Conservation (phyloP, 805 yeast species). For the Ogataea polymorpha region DNA sequence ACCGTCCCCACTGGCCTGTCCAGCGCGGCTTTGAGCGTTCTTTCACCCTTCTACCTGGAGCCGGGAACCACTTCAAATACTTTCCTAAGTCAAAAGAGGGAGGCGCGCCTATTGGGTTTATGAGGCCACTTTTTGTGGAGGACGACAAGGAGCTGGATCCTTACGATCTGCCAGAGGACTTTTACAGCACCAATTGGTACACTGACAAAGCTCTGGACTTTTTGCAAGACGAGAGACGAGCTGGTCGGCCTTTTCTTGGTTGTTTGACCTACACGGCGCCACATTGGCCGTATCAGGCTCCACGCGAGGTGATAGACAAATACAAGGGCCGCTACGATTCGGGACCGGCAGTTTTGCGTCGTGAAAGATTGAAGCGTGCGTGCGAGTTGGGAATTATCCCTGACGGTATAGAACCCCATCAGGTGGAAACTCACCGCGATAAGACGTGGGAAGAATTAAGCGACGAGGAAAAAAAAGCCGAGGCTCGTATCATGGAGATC, state of each 20-base stretch:
- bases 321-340: constrained; percentile 46
- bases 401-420: constrained; percentile 42
- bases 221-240: constrained; percentile 30
- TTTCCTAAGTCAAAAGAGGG: constrained; percentile 35
- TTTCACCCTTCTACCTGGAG: constrained; percentile 51
- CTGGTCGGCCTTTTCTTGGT: constrained; percentile 52
- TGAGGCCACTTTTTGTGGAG: constrained; percentile 40
- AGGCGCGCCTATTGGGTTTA: constrained; percentile 28
- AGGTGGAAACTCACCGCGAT: constrained; percentile 39
- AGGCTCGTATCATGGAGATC: constrained; percentile 48
- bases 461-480: constrained; percentile 35
- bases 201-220: constrained; percentile 43
- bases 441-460: constrained; percentile 43
- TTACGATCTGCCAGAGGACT: constrained; percentile 43
- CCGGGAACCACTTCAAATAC: constrained; percentile 54
- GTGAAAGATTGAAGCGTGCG: constrained; percentile 38
- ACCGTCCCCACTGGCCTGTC: constrained; percentile 46
- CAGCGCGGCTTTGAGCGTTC: constrained; percentile 49
- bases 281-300: constrained; percentile 67
- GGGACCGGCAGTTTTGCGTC: constrained; percentile 47
- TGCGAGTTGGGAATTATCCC: constrained; percentile 45
- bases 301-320: constrained; percentile 42
- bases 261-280: constrained; percentile 60
- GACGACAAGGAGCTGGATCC: constrained; percentile 38
- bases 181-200: constrained; percentile 43